Evolutionary conservation across 1,284 basidiomycete species (phyloP).

Genomic region (Boletus calvinii): DNA sequence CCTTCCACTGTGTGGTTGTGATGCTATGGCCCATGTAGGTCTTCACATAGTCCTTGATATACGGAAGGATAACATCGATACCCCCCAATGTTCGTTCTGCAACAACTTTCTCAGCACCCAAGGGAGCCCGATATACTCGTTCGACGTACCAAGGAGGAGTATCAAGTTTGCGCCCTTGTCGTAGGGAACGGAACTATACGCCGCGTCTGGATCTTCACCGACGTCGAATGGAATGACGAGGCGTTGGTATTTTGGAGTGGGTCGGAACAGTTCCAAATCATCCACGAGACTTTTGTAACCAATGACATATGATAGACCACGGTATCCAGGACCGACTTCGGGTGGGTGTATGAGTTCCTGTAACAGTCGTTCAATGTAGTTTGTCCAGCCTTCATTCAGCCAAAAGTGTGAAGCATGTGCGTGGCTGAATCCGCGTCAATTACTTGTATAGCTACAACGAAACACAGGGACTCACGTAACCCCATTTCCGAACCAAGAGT

Average conservation of each 20-base stretch:
- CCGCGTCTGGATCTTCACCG: slow-evolving; percentile 77
- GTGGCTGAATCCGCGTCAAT: slow-evolving; percentile 47
- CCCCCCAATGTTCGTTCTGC: slow-evolving; percentile 84
- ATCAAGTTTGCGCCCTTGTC: slow-evolving; percentile 34
- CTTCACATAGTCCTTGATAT: slow-evolving; percentile 77
- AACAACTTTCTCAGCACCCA: background rate
- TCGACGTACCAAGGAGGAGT: slow-evolving; percentile 54
- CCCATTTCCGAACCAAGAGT: slow-evolving; percentile 89
- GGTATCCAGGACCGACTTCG: slow-evolving; percentile 46
- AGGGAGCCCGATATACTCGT: background rate
- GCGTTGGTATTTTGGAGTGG: slow-evolving; percentile 76
- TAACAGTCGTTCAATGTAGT: slow-evolving; percentile 89
- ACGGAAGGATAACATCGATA: slow-evolving; percentile 80
- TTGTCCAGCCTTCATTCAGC: slow-evolving; percentile 96
- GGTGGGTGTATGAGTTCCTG: slow-evolving; percentile 74
- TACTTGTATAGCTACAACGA: background rate
- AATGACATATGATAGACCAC: slow-evolving; percentile 80
- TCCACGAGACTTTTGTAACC: slow-evolving; percentile 75
- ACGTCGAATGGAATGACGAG: slow-evolving; percentile 80
- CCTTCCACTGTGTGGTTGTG: slow-evolving; percentile 86
- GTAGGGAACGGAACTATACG: slow-evolving; percentile 32
- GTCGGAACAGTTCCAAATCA: slow-evolving; percentile 62
- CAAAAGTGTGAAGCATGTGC: slow-evolving; percentile 82
- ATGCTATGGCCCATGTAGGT: slow-evolving; percentile 85
- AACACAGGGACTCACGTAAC: slow-evolving; percentile 56